Conservation (phyloP, 2,329 filamentous ascomycete species). For the Arthroderma sp. region DNA sequence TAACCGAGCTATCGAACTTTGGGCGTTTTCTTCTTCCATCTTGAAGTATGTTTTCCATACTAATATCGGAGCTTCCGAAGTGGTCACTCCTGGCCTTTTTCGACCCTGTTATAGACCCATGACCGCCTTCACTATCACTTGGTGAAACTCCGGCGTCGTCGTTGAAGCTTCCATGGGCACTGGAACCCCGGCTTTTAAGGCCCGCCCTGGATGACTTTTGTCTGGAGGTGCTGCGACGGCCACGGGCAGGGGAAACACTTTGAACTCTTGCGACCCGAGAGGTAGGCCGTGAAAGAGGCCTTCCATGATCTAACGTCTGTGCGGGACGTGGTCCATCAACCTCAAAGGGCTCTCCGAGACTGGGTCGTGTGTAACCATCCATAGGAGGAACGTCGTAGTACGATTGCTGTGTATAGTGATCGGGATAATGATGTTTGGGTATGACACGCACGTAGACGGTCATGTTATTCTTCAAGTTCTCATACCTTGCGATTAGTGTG, state of each 20-base stretch:
- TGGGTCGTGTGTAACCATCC: constrained; percentile 42
- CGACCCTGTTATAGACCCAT: constrained; percentile 56
- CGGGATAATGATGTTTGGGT: constrained; percentile 40
- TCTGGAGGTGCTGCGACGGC: constrained; percentile 64
- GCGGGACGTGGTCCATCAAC: constrained; percentile 46
- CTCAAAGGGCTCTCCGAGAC: constrained; percentile 51
- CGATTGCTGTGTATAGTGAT: constrained; percentile 29
- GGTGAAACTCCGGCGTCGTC: constrained; percentile 66
- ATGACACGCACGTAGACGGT: constrained; percentile 84
- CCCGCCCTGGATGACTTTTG: constrained; percentile 57
- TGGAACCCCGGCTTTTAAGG: constrained; percentile 54
- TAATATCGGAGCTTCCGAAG: constrained; percentile 90
- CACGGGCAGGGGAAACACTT: constrained; percentile 61
- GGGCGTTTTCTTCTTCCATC: constrained; percentile 88
- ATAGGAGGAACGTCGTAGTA: constrained; percentile 38
- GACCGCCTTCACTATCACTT: constrained; percentile 74
- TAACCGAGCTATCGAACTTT: constrained; percentile 93
- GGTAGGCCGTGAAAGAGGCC: constrained; percentile 52
- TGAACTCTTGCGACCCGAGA: constrained; percentile 62
- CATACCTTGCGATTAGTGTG: constrained; percentile 86
- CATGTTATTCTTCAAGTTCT: constrained; percentile 90
- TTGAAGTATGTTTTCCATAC: constrained; percentile 94
- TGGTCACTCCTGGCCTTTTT: constrained; percentile 69
- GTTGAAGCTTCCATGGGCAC: constrained; percentile 43
- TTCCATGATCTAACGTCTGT: constrained; percentile 42